Conservation (phyloP, 805 yeast genomes). For the Suhomyces xylopsoci region DNA sequence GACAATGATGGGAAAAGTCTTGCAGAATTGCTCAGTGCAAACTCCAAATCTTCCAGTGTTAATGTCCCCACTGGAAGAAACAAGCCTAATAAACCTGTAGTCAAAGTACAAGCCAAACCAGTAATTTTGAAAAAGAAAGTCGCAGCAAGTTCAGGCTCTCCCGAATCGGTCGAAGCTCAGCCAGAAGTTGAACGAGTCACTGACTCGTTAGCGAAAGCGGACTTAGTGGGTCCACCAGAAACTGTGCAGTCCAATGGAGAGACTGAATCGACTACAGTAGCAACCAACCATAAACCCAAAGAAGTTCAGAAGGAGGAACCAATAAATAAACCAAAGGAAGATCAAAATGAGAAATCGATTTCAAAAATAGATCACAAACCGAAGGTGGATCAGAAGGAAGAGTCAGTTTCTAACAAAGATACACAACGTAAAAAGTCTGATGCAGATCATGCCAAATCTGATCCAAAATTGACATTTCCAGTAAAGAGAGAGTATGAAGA, state of each 20-base stretch:
- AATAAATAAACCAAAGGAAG: not conserved
- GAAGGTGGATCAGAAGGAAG: not conserved
- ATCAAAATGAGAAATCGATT: not conserved
- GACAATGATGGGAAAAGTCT: slow-evolving; percentile 27
- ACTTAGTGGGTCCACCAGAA: not conserved
- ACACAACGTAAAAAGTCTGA: not conserved
- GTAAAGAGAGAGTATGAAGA: slow-evolving; percentile 4
- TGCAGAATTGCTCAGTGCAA: slow-evolving; percentile 37
- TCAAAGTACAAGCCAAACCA: slow-evolving; percentile 31
- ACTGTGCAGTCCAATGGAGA: not conserved
- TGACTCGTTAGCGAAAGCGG: not conserved
- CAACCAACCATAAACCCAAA: not conserved
- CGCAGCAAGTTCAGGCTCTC: not conserved
- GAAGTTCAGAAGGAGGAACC: not conserved
- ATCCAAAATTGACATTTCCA: not conserved
- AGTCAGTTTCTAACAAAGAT: not conserved
- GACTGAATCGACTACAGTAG: not conserved
- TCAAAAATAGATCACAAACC: not conserved
- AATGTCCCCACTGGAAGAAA: slow-evolving; percentile 17
- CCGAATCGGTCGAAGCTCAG: not conserved
- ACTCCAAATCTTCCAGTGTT: slow-evolving; percentile 16
- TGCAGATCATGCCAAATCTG: not conserved
- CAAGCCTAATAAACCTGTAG: slow-evolving; percentile 15
- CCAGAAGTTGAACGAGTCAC: not conserved
- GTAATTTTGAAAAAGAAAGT: slow-evolving; percentile 38